These are phyloP conservation scores for Epicoccum nigrum DNA, from an alignment of 2,329 filamentous ascomycete genomes.

Conservation along the genomic window DNA sequence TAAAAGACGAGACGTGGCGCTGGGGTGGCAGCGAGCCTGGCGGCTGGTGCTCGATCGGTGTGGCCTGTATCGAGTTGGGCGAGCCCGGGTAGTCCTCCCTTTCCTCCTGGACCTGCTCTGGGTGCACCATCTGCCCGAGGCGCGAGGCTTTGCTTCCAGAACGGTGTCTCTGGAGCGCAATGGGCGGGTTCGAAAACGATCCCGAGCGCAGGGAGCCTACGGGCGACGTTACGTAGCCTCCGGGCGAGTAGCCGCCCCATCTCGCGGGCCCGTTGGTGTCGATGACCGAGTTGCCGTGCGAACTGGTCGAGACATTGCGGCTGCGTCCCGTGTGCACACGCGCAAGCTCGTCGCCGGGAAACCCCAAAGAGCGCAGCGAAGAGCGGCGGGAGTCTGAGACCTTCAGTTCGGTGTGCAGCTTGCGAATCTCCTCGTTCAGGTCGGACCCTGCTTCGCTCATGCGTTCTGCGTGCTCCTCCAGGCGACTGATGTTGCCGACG, in stretches of 20 bases:
- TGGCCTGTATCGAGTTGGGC: slow-evolving; percentile 14
- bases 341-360: slow-evolving; percentile 39
- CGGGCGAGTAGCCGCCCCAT: slow-evolving; percentile 73
- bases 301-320: slow-evolving; percentile 51
- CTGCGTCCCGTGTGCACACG: slow-evolving; percentile 40
- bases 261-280: slow-evolving; percentile 71
- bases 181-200: slow-evolving; percentile 47
- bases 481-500: slow-evolving; percentile 70
- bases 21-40: slow-evolving; percentile 20
- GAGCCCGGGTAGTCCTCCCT: slow-evolving; percentile 22
- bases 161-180: slow-evolving; percentile 44
- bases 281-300: slow-evolving; percentile 66
- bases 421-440: slow-evolving; percentile 77
- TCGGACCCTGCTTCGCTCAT: slow-evolving; percentile 74
- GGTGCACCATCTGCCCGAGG: slow-evolving; percentile 51
- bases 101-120: slow-evolving; percentile 35
- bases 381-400: slow-evolving; percentile 70
- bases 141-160: slow-evolving; percentile 50
- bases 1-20: slow-evolving; percentile 46
- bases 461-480: slow-evolving; percentile 77
- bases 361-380: slow-evolving; percentile 62
- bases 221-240: slow-evolving; percentile 71
- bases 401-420: slow-evolving; percentile 74
- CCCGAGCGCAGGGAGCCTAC: slow-evolving; percentile 64
- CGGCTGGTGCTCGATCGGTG: slow-evolving; percentile 11